phyloP scores from a whole-genome alignment of 108 stramenopile genomes.

The Schizochytrium sp. region DNA sequence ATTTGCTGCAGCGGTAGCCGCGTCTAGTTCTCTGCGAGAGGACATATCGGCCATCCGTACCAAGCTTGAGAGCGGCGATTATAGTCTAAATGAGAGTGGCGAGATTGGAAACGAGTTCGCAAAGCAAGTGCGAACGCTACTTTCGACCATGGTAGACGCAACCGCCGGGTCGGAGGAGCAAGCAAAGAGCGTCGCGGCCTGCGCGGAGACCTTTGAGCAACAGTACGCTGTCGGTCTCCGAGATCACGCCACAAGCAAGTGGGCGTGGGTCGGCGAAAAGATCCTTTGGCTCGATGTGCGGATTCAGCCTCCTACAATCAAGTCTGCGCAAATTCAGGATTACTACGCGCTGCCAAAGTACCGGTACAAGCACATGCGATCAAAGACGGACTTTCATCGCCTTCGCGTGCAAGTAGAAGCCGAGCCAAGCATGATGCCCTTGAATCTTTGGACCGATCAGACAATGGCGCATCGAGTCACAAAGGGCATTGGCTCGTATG shows the following conservation, averaged over 20 bases:
- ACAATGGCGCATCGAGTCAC: not conserved
- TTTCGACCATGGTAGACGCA: not conserved
- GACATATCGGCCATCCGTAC: not conserved
- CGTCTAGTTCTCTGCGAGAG: not conserved
- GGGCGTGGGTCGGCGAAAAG: slow-evolving; percentile 8
- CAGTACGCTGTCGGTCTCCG: not conserved
- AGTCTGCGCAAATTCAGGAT: not conserved
- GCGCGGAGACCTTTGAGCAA: not conserved
- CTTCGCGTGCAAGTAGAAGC: not conserved
- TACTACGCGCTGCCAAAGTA: slow-evolving; percentile 15
- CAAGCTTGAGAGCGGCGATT: not conserved
- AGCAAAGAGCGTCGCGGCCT: too few species aligned
- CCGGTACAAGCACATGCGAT: slow-evolving; percentile 13
- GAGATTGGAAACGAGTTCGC: not conserved
- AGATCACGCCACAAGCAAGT: not conserved
- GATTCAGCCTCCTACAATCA: not conserved
- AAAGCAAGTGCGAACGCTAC: not conserved
- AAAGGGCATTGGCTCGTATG: not conserved
- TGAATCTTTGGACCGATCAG: not conserved
- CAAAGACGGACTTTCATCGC: not conserved
- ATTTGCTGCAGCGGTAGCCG: too few species aligned
- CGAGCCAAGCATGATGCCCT: not conserved
- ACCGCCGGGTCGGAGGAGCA: not conserved
- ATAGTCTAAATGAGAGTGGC: not conserved
- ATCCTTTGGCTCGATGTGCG: slow-evolving; percentile 14